These are phyloP conservation scores for Teratosphaeria epicoccoides DNA, from an alignment of 2,329 filamentous ascomycete genomes.

Conservation along the genomic window DNA sequence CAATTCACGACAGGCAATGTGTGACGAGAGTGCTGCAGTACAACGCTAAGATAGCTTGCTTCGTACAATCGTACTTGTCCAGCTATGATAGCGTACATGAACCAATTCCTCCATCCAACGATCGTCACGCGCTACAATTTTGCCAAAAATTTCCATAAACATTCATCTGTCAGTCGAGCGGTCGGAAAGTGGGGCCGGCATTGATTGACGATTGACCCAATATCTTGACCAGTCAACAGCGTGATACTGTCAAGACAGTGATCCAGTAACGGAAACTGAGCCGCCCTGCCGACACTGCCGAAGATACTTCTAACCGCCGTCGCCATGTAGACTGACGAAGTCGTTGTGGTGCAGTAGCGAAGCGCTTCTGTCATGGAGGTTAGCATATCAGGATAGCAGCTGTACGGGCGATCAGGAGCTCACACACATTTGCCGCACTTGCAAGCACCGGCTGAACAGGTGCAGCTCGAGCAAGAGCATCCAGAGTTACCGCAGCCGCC, in stretches of 20 bases:
- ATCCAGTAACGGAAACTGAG: too few species aligned
- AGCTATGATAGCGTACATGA: neutral
- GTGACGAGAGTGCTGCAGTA: neutral
- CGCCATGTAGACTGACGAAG: neutral
- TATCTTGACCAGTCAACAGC: too few species aligned
- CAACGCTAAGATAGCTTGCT: neutral
- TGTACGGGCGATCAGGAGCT: neutral
- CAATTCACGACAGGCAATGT: neutral
- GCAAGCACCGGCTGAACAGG: slow-evolving; percentile 21
- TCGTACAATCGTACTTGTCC: neutral
- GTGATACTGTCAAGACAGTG: too few species aligned
- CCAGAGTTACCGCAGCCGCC: slow-evolving; percentile 24
- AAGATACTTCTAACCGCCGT: neutral
- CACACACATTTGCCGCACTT: slow-evolving; percentile 15
- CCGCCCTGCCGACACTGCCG: neutral
- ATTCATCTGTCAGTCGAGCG: too few species aligned
- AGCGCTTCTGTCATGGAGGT: neutral
- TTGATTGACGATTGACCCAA: too few species aligned
- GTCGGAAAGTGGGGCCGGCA: too few species aligned
- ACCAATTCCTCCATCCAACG: neutral
- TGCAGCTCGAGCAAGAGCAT: slow-evolving; percentile 23
- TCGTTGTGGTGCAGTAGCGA: neutral
- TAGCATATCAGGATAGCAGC: neutral
- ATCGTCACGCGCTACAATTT: too few species aligned
- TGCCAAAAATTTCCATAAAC: too few species aligned